Evolutionary conservation across 345 rosid species (phyloP).

Genomic region (Euphorbia tirucalli): DNA sequence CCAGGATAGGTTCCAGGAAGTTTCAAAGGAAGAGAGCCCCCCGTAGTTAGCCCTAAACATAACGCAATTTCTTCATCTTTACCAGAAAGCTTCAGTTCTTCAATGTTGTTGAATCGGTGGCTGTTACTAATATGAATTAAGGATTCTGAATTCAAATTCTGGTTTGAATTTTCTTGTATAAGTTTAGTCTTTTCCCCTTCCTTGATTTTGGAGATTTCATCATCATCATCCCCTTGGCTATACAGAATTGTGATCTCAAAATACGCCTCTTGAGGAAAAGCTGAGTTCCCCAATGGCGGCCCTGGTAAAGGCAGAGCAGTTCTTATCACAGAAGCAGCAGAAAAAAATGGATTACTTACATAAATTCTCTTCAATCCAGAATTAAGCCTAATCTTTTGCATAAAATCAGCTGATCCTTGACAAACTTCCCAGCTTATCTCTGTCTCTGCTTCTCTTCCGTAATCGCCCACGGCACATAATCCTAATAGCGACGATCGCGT

Average conservation of each 20-base stretch:
- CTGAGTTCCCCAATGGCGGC: conserved; percentile 67
- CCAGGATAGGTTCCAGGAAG: conserved; percentile 84
- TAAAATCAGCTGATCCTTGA: conserved; percentile 68
- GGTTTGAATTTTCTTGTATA: conserved; percentile 40
- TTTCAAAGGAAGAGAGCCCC: conserved; percentile 49
- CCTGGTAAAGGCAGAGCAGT: conserved; percentile 84
- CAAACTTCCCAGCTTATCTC: conserved; percentile 83
- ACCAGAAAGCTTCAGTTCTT: conserved; percentile 39
- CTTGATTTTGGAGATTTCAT: conserved; percentile 16
- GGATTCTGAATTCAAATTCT: conserved; percentile 49
- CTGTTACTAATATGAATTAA: conserved; percentile 34
- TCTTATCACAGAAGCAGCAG: conserved; percentile 59
- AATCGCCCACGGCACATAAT: conserved; percentile 50
- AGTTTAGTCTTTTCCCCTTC: conserved; percentile 71
- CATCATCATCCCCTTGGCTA: conserved; percentile 23
- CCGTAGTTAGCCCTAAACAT: conserved; percentile 65
- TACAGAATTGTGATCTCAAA: conserved; percentile 72
- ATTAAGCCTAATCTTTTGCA: too few species aligned
- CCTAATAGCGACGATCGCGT: conserved; percentile 46
- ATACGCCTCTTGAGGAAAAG: conserved; percentile 91
- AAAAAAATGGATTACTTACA: conserved; percentile 20
- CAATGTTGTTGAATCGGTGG: conserved; percentile 28
- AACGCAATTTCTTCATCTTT: conserved; percentile 35
- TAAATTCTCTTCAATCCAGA: conserved; percentile 36
- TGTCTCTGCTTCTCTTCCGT: conserved; percentile 36